phyloP scores from a whole-genome alignment of 768 basidiomycete genomes.

The Pulveroboletus ravenelii region DNA sequence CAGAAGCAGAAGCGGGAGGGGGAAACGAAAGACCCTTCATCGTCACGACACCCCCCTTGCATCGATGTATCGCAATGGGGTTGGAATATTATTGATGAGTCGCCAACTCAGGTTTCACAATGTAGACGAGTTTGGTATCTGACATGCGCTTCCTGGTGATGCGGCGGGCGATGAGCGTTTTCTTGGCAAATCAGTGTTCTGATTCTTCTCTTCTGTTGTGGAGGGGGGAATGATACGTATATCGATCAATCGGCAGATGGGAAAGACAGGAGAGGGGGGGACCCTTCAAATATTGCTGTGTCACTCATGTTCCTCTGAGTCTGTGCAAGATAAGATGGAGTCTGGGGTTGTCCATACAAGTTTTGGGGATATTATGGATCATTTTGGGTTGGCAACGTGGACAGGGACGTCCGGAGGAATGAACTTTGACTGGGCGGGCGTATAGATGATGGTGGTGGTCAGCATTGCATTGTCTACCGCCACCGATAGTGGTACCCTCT shows the following conservation, averaged over 20 bases:
- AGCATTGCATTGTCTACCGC: too few relatives aligned
- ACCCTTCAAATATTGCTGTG: too few relatives aligned
- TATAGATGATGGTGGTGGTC: too few relatives aligned
- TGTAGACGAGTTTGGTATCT: not conserved
- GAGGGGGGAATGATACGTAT: not conserved
- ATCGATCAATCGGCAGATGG: too few relatives aligned
- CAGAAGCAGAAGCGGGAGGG: not conserved
- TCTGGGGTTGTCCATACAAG: not conserved
- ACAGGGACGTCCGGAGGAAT: too few relatives aligned
- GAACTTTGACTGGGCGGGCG: too few relatives aligned
- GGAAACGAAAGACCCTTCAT: not conserved
- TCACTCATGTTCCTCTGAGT: too few relatives aligned
- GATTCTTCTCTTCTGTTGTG: not conserved
- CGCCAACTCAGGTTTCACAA: not conserved
- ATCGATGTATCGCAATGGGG: not conserved
- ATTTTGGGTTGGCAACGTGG: not conserved
- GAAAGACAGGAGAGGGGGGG: not conserved
- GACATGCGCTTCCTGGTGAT: not conserved
- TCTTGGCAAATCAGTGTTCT: not conserved
- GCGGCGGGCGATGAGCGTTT: not conserved
- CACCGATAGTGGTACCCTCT: too few relatives aligned
- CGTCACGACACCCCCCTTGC: not conserved
- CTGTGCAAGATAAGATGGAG: not conserved
- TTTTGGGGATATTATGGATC: not conserved
- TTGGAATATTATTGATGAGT: not conserved